Evolutionary conservation across 768 basidiomycete genomes (phyloP).

Genomic region (Termitomyces sp.): DNA sequence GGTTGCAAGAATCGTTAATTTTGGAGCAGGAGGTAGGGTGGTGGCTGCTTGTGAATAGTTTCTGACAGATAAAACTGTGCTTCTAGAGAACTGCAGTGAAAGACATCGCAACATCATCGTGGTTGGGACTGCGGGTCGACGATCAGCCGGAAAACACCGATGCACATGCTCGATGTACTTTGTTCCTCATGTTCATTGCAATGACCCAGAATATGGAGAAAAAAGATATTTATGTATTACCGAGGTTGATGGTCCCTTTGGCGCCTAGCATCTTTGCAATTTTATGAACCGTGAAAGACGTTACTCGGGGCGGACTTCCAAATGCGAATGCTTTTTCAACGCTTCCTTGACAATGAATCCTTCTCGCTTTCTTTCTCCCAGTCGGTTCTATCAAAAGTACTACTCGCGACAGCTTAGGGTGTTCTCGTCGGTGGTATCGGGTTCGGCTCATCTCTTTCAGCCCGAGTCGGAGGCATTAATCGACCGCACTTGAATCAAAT

Average conservation of each 20-base stretch:
- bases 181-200: background rate
- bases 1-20: constrained; percentile 26
- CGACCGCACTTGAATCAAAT: background rate
- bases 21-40: constrained; percentile 39
- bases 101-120: constrained; percentile 3
- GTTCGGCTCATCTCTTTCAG: background rate
- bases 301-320: background rate
- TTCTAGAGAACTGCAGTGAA: constrained; percentile 1
- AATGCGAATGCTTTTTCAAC: background rate
- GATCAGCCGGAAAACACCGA: background rate
- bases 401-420: background rate
- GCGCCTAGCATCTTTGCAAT: background rate
- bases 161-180: background rate
- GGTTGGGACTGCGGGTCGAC: background rate
- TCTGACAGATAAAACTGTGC: background rate
- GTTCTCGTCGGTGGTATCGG: background rate
- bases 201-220: background rate
- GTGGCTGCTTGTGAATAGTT: constrained; percentile 8
- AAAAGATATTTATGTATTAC: background rate
- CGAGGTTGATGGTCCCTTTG: background rate
- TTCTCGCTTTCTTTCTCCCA: background rate
- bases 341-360: background rate
- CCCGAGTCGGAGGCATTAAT: background rate
- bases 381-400: background rate
- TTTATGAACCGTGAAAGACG: background rate